phyloP scores from a whole-genome alignment of 495 filamentous ascomycete genomes.

The Neurospora tetrasperma region DNA sequence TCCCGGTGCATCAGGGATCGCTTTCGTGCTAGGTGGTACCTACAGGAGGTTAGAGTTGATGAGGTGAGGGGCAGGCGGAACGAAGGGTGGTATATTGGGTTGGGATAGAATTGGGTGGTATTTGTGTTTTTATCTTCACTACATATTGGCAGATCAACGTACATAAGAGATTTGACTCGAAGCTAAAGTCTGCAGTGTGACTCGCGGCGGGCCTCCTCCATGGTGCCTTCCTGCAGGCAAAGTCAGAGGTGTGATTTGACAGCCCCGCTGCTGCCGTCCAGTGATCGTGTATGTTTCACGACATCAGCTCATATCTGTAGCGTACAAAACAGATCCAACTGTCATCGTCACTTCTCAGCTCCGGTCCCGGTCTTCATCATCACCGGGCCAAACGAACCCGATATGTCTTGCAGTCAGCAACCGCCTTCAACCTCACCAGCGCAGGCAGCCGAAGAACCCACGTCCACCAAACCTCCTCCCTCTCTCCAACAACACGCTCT shows the following conservation, averaged over 20 bases:
- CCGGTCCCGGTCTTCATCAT: not conserved
- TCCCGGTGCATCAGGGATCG: slow-evolving; percentile 16
- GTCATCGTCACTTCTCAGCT: not conserved
- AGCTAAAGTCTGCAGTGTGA: not conserved
- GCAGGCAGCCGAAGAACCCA: not conserved
- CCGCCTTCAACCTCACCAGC: not conserved
- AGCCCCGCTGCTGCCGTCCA: not conserved
- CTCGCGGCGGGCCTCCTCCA: not conserved
- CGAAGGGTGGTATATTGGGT: not conserved
- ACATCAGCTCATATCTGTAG: not conserved
- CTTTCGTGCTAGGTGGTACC: slow-evolving; percentile 10
- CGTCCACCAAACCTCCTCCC: not conserved
- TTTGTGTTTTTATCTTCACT: not conserved
- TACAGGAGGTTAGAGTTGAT: too few relatives aligned
- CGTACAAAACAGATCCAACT: not conserved
- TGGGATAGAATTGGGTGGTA: not conserved
- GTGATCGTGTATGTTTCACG: not conserved
- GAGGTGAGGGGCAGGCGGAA: not conserved
- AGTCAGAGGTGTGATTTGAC: not conserved
- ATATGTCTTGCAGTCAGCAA: not conserved
- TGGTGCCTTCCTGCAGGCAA: not conserved
- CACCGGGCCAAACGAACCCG: not conserved
- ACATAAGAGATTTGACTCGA: not conserved
- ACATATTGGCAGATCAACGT: not conserved
- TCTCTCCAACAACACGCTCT: slow-evolving; percentile 9